These are phyloP conservation scores for Avena atlantica DNA, from an alignment of 176 grass and related monocot species.

Conservation along the genomic window DNA sequence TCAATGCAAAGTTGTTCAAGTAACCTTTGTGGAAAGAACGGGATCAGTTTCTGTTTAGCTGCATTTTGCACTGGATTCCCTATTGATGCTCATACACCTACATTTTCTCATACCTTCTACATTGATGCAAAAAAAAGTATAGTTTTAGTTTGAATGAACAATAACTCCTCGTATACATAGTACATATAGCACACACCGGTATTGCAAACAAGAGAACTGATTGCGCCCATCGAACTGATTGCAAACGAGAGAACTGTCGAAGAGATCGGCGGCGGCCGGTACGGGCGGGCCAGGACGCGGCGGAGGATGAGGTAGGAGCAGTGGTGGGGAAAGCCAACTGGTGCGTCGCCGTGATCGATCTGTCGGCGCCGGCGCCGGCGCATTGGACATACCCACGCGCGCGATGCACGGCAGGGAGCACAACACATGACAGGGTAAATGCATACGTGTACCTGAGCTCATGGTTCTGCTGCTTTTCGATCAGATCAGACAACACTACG, in stretches of 20 bases:
- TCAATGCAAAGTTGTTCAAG: no score
- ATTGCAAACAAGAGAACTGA: no score
- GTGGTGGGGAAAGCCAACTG: slow-evolving; percentile 58
- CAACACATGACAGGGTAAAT: neutral
- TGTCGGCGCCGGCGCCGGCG: neutral
- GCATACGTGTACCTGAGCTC: neutral
- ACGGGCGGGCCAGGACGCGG: slow-evolving; percentile 34
- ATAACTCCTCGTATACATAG: no score
- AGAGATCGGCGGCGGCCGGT: slow-evolving; percentile 45
- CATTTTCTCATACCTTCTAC: no score
- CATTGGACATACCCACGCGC: neutral
- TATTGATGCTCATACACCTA: no score
- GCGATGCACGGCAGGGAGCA: neutral
- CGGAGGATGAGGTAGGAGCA: slow-evolving; percentile 58
- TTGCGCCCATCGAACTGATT: no score
- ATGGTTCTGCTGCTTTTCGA: neutral
- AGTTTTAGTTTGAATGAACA: no score
- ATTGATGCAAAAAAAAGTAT: no score
- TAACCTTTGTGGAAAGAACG: no score
- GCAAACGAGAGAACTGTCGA: slow-evolving; percentile 54
- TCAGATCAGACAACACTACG: neutral
- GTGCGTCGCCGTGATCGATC: slow-evolving; percentile 54
- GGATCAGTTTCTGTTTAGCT: no score
- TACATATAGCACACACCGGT: no score
- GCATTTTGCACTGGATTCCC: no score